Evolutionary conservation across 495 filamentous ascomycete genomes (phyloP).

Genomic region (Penicillium parvum): DNA sequence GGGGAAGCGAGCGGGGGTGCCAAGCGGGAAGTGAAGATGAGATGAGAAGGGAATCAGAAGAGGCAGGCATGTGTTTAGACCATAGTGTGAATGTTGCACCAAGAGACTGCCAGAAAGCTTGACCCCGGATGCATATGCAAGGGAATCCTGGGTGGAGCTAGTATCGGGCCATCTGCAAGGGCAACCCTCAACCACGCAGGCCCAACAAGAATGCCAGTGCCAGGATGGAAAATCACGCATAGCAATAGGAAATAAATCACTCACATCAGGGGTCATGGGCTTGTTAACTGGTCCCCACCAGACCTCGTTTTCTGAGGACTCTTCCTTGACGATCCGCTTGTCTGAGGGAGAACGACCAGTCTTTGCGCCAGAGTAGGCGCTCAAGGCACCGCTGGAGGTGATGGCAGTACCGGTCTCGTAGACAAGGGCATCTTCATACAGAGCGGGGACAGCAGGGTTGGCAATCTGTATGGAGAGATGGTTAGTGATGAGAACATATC

Average conservation of each 20-base stretch:
- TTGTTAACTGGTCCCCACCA: conserved; percentile 99
- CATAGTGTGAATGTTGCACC: conserved; percentile 1
- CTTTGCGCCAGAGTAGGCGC: conserved; percentile 96
- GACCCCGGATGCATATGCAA: conserved; percentile 18
- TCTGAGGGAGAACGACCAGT: conserved; percentile 94
- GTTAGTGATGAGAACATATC: conserved; percentile 16
- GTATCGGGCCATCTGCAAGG: conserved; percentile 29
- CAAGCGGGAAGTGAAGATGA: conserved; percentile 7
- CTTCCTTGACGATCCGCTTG: conserved; percentile 95
- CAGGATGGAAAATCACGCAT: conserved; percentile 21
- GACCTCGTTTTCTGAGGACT: conserved; percentile 80
- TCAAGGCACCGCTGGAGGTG: conserved; percentile 89
- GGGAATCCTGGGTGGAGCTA: conserved; percentile 14
- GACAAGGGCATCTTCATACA: conserved; percentile 98
- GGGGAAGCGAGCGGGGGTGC: conserved; percentile 9
- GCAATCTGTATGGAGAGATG: conserved; percentile 55
- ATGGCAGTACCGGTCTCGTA: conserved; percentile 98
- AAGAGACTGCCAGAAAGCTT: conserved; percentile 32
- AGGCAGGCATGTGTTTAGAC: not conserved
- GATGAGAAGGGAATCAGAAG: conserved; percentile 5
- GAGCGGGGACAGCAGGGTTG: conserved; percentile 85
- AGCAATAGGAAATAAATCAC: conserved; percentile 31
- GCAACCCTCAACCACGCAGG: conserved; percentile 9
- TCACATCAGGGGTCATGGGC: conserved; percentile 96
- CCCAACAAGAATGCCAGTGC: conserved; percentile 12